Conservation (phyloP, 2,329 filamentous ascomycete genomes). For the Clonostachys sp. region DNA sequence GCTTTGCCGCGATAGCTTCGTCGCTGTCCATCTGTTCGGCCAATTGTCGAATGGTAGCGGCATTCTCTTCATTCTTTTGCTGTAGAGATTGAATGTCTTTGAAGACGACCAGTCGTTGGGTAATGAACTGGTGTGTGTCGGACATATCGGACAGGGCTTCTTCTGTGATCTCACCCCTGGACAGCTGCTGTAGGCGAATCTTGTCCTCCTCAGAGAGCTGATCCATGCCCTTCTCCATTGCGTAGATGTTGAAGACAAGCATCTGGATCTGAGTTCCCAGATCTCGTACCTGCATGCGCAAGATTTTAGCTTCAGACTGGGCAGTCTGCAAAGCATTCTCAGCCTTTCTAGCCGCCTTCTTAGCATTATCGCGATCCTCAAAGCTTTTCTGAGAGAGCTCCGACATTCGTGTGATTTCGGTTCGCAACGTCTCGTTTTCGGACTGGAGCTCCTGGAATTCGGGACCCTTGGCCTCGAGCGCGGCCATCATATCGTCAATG, state of each 20-base stretch:
- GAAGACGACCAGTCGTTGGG: constrained; percentile 84
- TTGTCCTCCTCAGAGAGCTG: constrained; percentile 68
- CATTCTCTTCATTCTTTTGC: constrained; percentile 78
- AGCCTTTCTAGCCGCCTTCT: constrained; percentile 73
- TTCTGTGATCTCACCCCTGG: constrained; percentile 69
- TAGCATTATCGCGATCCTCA: constrained; percentile 73
- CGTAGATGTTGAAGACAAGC: constrained; percentile 80
- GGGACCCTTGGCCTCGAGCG: constrained; percentile 80
- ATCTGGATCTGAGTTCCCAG: constrained; percentile 87
- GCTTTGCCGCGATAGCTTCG: constrained; percentile 67
- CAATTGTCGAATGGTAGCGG: constrained; percentile 78
- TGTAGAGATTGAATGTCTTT: constrained; percentile 81
- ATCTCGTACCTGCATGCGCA: constrained; percentile 84
- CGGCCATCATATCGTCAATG: constrained; percentile 79
- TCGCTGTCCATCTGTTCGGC: constrained; percentile 89
- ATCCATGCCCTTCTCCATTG: constrained; percentile 73
- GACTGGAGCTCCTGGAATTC: constrained; percentile 81
- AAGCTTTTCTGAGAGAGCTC: constrained; percentile 77
- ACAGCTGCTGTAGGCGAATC: constrained; percentile 71
- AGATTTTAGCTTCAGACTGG: constrained; percentile 68
- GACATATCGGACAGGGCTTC: constrained; percentile 70
- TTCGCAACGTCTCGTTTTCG: constrained; percentile 75
- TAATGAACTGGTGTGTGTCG: constrained; percentile 85
- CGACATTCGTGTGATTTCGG: constrained; percentile 81
- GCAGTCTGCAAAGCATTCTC: constrained; percentile 64